Evolutionary conservation across 1,284 basidiomycete species (phyloP), one percentile per base, ranked within the genome.

Genomic region (Heterobasidion occidentale): DNA sequence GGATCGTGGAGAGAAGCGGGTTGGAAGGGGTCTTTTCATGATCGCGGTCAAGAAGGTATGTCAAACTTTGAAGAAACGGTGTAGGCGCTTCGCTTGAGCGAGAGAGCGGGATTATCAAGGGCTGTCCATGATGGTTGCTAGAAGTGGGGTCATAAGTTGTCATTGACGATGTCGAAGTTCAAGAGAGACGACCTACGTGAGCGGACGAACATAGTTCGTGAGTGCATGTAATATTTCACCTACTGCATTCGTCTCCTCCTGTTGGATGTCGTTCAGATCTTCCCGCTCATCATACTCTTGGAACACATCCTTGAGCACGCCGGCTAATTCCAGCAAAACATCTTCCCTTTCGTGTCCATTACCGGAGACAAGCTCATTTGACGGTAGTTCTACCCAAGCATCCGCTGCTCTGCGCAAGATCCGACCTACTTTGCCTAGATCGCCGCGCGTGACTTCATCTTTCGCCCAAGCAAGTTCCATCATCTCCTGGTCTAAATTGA

Each of bases 391-490:
- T n/a, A 85, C 74, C 88, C 88, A 90, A 6, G 74, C 74, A 46
- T 75, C 72, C 5, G 83, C 72, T 34, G 83, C 79, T 33, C 72
- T 74, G 35, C 74, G 73, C 9, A 89, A 64, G 46, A 78, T 70
- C 48, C 72, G 73, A 1, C 81, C 81, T n/a, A 88, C 73, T 38
- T 80, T 74, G 7, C 74, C 74, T 14, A 85, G 74, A 56, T 87
- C 84, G 82, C 86, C 88, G n/a, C 71, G 67, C 3, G 73, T 67
- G 11, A 76, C 69, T 46, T 83, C 81, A 51, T 86, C 81, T 62
- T 79, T 81, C 1, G 81, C 75, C 84, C 84, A 90, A 0, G 86
- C 86, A 2, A 78, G 77, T 60, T 87, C 84, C 76, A 90, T 77
- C 51, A 88, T 65, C 17, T 82, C 80, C 46, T 71, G 71, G 56